Evolutionary conservation across 2,329 filamentous ascomycete species (phyloP), one percentile per base, ranked within the genome.

Genomic region (Colletotrichum sp.): DNA sequence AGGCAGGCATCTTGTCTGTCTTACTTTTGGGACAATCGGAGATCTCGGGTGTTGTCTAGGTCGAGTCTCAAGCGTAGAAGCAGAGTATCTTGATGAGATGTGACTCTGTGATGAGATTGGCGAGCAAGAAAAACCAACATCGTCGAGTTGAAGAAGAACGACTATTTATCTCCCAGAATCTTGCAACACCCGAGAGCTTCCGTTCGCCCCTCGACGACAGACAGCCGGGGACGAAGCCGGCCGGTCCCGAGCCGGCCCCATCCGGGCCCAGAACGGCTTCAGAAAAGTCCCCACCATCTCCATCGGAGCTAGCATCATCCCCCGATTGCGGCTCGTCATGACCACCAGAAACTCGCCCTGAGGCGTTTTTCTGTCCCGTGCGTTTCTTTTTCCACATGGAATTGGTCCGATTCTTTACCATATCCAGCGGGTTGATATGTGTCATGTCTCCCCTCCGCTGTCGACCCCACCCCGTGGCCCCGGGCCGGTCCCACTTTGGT

Each of bases 1-100:
- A 78, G 72, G 81, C 77, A 75, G 81, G 79, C 82, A 83, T 83
- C 63, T 76, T 66, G 66, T 55, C 36, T 18, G 6, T 21, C n/a
- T 61, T 63, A n/a, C 6, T 31, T 7, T 51, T 4, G 24, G 15
- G 38, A 18, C 12, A 8, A 31, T 27, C n/a, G 21, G 62, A n/a
- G 27, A 16, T 55, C 11, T 55, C 12, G 61, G 16, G 11, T 24
- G 21, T 29, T 18, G 21, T 57, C 27, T 11, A 21, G 24, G 12
- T n/a, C 43, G 57, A 57, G 58, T 58, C 38, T 31, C 38, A 38
- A n/a, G 55, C 38, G 57, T 31, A 38, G n/a, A 13, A 43, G 33
- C 3, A 34, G 16, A 47, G 15, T 34, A 11, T 66, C 31, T 34
- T 55, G 33, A 43, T 36, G 18, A 33, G 33, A 31, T 6, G n/a